Conservation (phyloP, 192 early-diverging fungal species). For the Backusella luteola region DNA sequence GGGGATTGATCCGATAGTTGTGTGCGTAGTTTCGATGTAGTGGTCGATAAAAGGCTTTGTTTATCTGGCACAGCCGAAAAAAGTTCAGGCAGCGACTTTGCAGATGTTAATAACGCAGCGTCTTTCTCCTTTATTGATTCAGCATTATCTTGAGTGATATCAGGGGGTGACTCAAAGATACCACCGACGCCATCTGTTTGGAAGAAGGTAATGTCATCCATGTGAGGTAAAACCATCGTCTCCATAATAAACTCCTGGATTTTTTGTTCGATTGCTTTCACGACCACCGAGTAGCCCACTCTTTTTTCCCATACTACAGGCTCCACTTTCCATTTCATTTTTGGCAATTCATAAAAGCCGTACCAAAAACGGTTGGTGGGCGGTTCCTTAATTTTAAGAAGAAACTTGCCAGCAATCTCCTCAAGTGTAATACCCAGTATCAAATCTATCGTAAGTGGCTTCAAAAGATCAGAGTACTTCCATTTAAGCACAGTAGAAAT, state of each 20-base stretch:
- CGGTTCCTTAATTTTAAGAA: conserved; percentile 77
- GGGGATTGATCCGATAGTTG: background rate
- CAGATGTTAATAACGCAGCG: conserved; percentile 10
- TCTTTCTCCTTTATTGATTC: conserved; percentile 10
- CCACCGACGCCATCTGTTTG: conserved; percentile 56
- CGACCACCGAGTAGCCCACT: conserved; percentile 70
- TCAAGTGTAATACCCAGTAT: conserved; percentile 77
- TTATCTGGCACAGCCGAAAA: conserved; percentile 16
- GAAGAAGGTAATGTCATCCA: conserved; percentile 90
- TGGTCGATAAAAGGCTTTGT: background rate
- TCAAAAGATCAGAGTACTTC: conserved; percentile 44
- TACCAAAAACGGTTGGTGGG: conserved; percentile 88
- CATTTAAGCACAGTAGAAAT: conserved; percentile 59
- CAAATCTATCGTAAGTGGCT: conserved; percentile 68
- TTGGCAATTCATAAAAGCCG: conserved; percentile 80
- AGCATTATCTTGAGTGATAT: conserved; percentile 11
- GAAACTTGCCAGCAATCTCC: conserved; percentile 71
- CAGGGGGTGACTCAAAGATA: conserved; percentile 46
- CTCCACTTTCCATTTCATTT: conserved; percentile 69
- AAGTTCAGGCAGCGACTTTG: conserved; percentile 24
- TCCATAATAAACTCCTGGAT: conserved; percentile 81
- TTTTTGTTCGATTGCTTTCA: conserved; percentile 80
- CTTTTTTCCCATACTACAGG: conserved; percentile 84
- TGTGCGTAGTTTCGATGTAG: background rate
- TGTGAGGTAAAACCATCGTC: conserved; percentile 82